A percentile compares a stretch with the other conserved stretches of the same genome.
Conservation (phyloP, 2,329 filamentous ascomycete genomes). For the Fusarium pseudocircinatum region DNA sequence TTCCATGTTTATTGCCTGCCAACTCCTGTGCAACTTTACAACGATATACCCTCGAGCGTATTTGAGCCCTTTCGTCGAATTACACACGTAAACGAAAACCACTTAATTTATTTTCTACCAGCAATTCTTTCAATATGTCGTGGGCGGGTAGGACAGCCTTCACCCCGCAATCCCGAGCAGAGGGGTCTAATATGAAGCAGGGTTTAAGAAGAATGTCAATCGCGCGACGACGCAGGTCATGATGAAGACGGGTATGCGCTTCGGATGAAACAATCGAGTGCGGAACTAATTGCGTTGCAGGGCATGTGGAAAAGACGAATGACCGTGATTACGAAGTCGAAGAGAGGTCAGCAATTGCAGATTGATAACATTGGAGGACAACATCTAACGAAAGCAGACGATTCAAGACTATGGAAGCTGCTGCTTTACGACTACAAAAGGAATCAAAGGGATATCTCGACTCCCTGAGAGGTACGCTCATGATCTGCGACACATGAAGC, state of each 20-base stretch:
- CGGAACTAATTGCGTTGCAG: conserved; percentile 51
- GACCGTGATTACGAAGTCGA: conserved; percentile 99
- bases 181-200: conserved; percentile 49
- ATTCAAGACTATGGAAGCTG: conserved; percentile 97
- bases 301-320: conserved; percentile 98
- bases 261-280: no score
- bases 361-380: not conserved
- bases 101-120: conserved; percentile 2
- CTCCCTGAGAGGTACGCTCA: conserved; percentile 78
- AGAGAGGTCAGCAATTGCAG: conserved; percentile 69
- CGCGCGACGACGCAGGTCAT: conserved; percentile 99
- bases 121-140: conserved; percentile 63
- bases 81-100: conserved; percentile 11
- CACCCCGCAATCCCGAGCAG: conserved; percentile 41
- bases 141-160: conserved; percentile 68
- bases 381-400: conserved; percentile 65
- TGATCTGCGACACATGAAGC: not conserved
- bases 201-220: conserved; percentile 90
- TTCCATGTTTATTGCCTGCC: conserved; percentile 38
- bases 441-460: conserved; percentile 98
- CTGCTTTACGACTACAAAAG: conserved; percentile 90
- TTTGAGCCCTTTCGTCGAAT: conserved; percentile 17
- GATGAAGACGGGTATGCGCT: conserved; percentile 89
- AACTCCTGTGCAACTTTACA: conserved; percentile 32
- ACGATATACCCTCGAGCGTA: conserved; percentile 27